Evolutionary conservation across 768 basidiomycete genomes (phyloP), one percentile per base, ranked within the genome.

Genomic region (Sporobolomyces pararoseus): DNA sequence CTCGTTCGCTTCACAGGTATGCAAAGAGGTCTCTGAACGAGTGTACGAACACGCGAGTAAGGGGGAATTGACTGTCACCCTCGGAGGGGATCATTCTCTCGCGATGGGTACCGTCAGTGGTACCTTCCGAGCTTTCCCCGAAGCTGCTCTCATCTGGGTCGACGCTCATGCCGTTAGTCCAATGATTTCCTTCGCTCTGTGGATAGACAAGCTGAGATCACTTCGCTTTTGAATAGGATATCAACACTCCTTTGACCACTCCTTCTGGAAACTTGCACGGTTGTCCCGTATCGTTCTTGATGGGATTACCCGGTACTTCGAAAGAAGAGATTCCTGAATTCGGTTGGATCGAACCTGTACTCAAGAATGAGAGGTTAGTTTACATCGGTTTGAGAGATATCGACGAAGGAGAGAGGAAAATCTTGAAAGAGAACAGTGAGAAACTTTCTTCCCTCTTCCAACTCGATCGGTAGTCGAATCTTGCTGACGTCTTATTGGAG

Each of bases 381-480:
- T 98, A 96, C 82, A 95, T 97, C 77, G 95, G 96, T 66, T 85
- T 99, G 64, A 89, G 96, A 63, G 96, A 98, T 79, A 81, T 99
- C 64, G 96, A 98, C 77, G 80, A 83, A 4, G 90, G 87, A 42
- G 96, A 98, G 81, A 92, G 91, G 80, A 84, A 83, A 68, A 89
- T 98, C 76, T 83, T 98, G 53, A 87, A 84, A 75, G 85, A 91
- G 66, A 83, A 94, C 73, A 79, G 79, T 75, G 2, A 25, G 60
- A 60, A n/a, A 31, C 27, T 27, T 25, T 29, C 50, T 47, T 29
- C 35, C 29, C 53, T 7, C 7, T 17, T 46, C 52, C 21, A 12
- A 0, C 27, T 31, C 32, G 42, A 19, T n/a, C n/a, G n/a, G n/a
- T n/a, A n/a, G n/a, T n/a, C n/a, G n/a, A n/a, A n/a, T n/a, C n/a